Percentiles rank a stretch among this genome's conserved stretches.
Evolutionary conservation across 176 grass and related monocot genomes (phyloP).

Genomic region (Tillandsia leiboldiana): DNA sequence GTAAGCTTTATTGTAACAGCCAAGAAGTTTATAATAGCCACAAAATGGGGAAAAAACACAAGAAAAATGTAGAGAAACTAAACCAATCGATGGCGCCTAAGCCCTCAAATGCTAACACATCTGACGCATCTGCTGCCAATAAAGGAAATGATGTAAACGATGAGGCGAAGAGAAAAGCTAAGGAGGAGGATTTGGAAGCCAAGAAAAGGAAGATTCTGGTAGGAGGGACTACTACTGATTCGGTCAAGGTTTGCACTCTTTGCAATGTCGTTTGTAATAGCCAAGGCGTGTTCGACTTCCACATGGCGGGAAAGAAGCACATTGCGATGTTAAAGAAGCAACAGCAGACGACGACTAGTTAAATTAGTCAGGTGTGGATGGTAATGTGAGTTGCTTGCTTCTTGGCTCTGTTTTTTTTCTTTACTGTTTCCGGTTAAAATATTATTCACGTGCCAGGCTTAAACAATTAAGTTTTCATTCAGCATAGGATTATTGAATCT

Average conservation of each 20-base stretch:
- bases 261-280: slow-evolving; percentile 30
- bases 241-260: slow-evolving; percentile 16
- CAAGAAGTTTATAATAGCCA: slow-evolving; percentile 22
- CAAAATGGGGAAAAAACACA: slow-evolving; percentile 30
- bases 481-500: too few relatives aligned
- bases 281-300: slow-evolving; percentile 21
- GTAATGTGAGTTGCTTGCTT: not conserved
- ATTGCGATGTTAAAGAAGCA: slow-evolving; percentile 23
- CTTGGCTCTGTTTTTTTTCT: not conserved
- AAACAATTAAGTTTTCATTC: too few relatives aligned
- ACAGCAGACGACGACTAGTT: slow-evolving; percentile 4
- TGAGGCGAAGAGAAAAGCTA: not conserved
- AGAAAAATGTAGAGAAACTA: slow-evolving; percentile 19
- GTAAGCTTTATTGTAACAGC: slow-evolving; percentile 26
- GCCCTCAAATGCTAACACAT: slow-evolving; percentile 7
- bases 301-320: slow-evolving; percentile 23
- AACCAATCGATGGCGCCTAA: not conserved
- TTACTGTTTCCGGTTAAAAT: too few relatives aligned
- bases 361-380: slow-evolving; percentile 2
- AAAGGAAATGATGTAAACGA: slow-evolving; percentile 6
- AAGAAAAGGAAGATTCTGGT: slow-evolving; percentile 27
- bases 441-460: too few relatives aligned
- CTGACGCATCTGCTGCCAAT: not conserved
- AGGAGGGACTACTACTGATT: slow-evolving; percentile 12
- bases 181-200: slow-evolving; percentile 23